These are phyloP conservation scores for Emydomyces testavorans DNA, from an alignment of 2,329 filamentous ascomycete genomes.

Conservation along the genomic window DNA sequence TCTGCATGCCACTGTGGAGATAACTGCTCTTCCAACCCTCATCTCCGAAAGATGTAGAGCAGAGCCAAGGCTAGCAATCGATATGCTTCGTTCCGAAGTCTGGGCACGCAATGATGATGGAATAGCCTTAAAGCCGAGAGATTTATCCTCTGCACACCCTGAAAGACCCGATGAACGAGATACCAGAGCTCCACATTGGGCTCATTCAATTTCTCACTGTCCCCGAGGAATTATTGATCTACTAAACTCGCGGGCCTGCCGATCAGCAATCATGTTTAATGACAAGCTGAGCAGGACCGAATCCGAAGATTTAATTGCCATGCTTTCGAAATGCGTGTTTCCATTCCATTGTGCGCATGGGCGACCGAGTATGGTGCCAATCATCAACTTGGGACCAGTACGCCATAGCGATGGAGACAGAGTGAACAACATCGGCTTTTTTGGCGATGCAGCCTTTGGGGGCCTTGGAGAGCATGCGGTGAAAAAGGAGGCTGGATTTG, in stretches of 20 bases:
- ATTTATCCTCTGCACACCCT: background rate
- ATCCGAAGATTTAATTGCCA: constrained; percentile 29
- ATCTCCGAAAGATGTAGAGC: constrained; percentile 65
- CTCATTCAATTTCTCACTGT: constrained; percentile 54
- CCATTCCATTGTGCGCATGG: constrained; percentile 44
- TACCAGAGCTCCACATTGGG: constrained; percentile 37
- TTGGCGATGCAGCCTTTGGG: background rate
- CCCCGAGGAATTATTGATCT: constrained; percentile 62
- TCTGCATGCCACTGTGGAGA: constrained; percentile 29
- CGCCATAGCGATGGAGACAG: no score
- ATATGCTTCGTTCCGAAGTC: constrained; percentile 61
- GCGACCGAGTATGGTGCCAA: constrained; percentile 38
- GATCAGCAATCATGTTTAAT: constrained; percentile 43
- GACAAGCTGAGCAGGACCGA: constrained; percentile 31
- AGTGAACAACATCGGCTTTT: background rate
- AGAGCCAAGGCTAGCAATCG: constrained; percentile 60
- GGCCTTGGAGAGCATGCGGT: background rate
- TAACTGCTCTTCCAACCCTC: constrained; percentile 54
- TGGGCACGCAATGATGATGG: constrained; percentile 52
- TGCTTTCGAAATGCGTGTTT: constrained; percentile 34
- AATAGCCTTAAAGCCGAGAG: background rate
- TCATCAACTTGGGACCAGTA: constrained; percentile 25
- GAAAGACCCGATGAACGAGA: background rate
- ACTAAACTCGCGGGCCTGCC: constrained; percentile 40
- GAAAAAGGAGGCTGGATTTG: background rate